phyloP scores from a whole-genome alignment of 306 rosid genomes.

The Leucaena leucocephala region DNA sequence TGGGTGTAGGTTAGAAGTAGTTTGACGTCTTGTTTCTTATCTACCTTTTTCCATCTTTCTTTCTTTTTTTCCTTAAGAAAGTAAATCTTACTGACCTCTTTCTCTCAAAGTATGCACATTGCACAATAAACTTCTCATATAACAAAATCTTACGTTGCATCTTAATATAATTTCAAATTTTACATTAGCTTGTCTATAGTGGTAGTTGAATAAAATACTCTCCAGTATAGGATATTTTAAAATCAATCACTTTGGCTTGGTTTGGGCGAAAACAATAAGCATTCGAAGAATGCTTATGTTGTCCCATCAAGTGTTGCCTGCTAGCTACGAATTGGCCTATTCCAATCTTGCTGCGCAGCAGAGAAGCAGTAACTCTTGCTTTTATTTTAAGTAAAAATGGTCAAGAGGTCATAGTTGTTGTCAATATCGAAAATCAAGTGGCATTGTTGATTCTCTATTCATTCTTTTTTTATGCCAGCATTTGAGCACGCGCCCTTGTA shows the following conservation, averaged over 20 bases:
- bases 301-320: not conserved
- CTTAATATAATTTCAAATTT: too few species aligned
- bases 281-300: not conserved
- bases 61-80: too few species aligned
- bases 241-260: too few species aligned
- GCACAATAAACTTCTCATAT: not conserved
- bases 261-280: too few species aligned
- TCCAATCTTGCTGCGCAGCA: not conserved
- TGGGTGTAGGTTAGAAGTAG: not conserved
- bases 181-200: not conserved
- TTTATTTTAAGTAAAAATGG: not conserved
- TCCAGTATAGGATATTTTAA: not conserved
- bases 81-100: not conserved
- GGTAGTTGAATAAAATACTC: not conserved
- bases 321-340: not conserved
- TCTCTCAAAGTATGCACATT: too few species aligned
- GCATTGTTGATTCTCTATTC: not conserved
- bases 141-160: not conserved
- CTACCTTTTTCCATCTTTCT: not conserved
- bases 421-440: not conserved
- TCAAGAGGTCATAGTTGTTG: not conserved
- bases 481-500: too few species aligned
- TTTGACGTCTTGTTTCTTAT: not conserved
- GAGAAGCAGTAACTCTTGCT: not conserved
- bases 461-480: too few species aligned